phyloP scores from a whole-genome alignment of 2,329 filamentous ascomycete species.

The Colletotrichum musae region DNA sequence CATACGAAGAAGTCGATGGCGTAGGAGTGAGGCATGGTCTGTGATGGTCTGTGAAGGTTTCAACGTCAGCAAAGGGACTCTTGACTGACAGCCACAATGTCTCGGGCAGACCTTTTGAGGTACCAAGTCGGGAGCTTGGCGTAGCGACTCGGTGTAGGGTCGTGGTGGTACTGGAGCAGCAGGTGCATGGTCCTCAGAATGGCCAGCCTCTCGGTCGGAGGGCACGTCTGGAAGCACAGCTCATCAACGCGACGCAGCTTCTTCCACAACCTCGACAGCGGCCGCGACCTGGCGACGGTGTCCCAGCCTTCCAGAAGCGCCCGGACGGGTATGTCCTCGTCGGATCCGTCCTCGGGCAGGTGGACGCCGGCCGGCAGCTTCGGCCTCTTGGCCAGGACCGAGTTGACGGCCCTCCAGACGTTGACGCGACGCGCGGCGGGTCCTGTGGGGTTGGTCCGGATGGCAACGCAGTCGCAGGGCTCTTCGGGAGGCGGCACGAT shows the following conservation, averaged over 20 bases:
- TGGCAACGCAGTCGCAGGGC: constrained; percentile 27
- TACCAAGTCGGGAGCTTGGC: constrained; percentile 47
- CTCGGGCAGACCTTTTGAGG: constrained; percentile 44
- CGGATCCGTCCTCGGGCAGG: constrained; percentile 43
- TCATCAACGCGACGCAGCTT: constrained; percentile 47
- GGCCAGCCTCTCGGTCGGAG: constrained; percentile 45
- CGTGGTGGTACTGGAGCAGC: constrained; percentile 47
- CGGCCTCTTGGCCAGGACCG: constrained; percentile 36
- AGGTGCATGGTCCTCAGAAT: constrained; percentile 46
- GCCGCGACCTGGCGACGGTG: constrained; percentile 45
- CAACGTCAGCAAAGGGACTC: constrained; percentile 15
- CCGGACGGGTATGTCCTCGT: constrained; percentile 46
- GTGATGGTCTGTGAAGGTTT: constrained; percentile 44
- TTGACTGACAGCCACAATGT: neutral
- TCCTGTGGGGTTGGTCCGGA: constrained; percentile 3
- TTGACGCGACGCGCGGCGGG: constrained; percentile 33
- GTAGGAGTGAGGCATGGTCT: constrained; percentile 47
- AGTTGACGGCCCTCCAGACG: constrained; percentile 48
- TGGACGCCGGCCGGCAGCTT: constrained; percentile 34
- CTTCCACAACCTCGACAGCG: constrained; percentile 47
- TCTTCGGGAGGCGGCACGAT: constrained; percentile 21
- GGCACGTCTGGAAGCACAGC: constrained; percentile 43
- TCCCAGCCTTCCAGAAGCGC: constrained; percentile 49
- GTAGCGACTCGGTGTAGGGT: constrained; percentile 43
- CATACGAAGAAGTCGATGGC: constrained; percentile 52